Base-by-base conservation (phyloP, 345 rosid species). In the Passiflora organensis region DNA sequence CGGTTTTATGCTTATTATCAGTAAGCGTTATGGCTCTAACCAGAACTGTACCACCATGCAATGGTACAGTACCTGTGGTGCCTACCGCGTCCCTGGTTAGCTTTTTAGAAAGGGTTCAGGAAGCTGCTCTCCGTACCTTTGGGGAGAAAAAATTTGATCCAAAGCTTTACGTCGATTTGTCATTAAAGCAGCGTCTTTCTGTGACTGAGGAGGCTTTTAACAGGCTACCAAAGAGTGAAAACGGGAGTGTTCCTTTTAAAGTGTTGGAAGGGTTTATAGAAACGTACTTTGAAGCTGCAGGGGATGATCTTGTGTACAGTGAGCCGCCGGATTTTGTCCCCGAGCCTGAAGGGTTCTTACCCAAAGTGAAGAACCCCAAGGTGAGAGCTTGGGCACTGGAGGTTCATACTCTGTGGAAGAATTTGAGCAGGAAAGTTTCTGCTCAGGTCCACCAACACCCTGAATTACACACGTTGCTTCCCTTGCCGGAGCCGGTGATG, bases 361-460 rank as follows among this genome's bases (percentile, higher is more conserved):
- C 78, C 5, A 70, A 74, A 57, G 97, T 94, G 58, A 74, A 80
- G 85, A 79, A 80, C 61, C 43, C 66, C 1, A 46, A 55, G 56
- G 88, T 87, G 55, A 80, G 90, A 59, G 72, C 60, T 2, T 89
- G 99, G 99, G 97, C 97, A 3, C 59, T 83, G 42, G 77, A 80
- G 67, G 78, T 93, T n/a, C 96, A 93, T 75, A 53, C 74, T 4
- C 71, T 89, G 18, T 94, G 99, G 99, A 85, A 67, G 66, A 82
- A 69, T 54, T 72, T 94, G 65, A 79, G 84, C 53, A 50, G 84
- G 71, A 74, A 56, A 58, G 79, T 85, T 23, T 78, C 96, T 5
- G 68, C 50, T 36, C 68, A 81, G 1, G 91, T 85, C 1, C 58
- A 14, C 41, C 66, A 76, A 53, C 71, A 46, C 12, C 84, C 91